Evolutionary conservation across 805 yeast genomes (phyloP).

Genomic region (Saturnispora besseyi): DNA sequence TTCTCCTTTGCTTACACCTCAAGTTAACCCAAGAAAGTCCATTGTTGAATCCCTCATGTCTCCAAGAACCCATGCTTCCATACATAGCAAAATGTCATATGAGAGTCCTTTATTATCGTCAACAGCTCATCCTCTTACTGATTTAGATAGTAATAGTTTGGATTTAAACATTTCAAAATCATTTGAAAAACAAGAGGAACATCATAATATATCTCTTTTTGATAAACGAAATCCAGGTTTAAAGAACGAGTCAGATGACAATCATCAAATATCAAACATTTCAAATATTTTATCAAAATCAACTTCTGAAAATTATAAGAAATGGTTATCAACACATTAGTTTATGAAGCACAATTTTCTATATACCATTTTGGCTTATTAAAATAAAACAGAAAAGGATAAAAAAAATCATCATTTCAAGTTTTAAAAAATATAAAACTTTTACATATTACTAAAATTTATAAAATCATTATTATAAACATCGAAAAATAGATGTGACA

Average conservation of each 20-base stretch:
- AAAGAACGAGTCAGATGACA: not conserved
- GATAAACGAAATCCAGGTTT: not conserved
- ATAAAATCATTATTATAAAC: too few species aligned
- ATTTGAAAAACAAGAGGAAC: not conserved
- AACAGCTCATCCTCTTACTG: constrained; percentile 11
- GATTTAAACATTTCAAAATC: constrained; percentile 20
- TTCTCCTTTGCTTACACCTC: constrained; percentile 27
- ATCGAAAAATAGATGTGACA: too few species aligned
- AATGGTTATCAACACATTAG: constrained; percentile 25
- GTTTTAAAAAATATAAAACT: not conserved
- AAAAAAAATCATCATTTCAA: not conserved
- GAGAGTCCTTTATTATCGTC: constrained; percentile 26
- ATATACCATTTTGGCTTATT: not conserved
- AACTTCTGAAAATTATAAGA: constrained; percentile 27
- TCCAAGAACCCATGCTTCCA: constrained; percentile 14
- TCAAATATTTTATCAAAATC: constrained; percentile 23
- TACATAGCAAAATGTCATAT: constrained; percentile 21
- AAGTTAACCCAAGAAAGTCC: constrained; percentile 13
- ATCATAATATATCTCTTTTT: not conserved
- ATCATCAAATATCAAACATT: constrained; percentile 19
- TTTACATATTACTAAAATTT: too few species aligned
- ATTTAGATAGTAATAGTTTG: constrained; percentile 25
- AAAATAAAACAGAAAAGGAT: not conserved
- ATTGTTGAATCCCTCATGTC: constrained; percentile 15
- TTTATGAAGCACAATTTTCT: not conserved